These are phyloP conservation scores for Cryptococcus sp. DNA, from an alignment of 1,284 basidiomycete genomes.

Conservation along the genomic window DNA sequence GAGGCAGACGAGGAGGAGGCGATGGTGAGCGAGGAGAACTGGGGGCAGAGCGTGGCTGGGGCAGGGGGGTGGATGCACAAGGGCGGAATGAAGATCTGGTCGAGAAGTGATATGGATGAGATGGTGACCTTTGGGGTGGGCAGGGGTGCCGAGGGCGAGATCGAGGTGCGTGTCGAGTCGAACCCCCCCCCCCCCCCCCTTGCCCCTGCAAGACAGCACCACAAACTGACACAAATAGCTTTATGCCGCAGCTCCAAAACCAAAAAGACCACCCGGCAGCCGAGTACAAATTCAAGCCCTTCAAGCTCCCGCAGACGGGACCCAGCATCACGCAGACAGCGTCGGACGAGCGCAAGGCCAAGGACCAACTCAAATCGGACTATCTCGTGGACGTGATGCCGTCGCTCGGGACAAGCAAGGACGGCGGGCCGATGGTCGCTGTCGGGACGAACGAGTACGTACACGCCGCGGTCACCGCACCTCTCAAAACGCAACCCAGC, in stretches of 20 bases:
- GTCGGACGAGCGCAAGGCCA: conserved; percentile 30
- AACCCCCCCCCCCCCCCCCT: neutral
- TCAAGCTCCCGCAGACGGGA: conserved; percentile 22
- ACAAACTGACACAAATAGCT: neutral
- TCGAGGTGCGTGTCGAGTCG: conserved; percentile 39
- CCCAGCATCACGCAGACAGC: conserved; percentile 30
- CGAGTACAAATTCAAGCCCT: conserved; percentile 37
- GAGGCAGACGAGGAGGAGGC: conserved; percentile 54
- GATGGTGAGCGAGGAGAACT: conserved; percentile 48
- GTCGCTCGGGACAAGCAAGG: conserved; percentile 38
- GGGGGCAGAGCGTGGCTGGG: conserved; percentile 46
- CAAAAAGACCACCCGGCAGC: conserved; percentile 25
- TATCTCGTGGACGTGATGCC: conserved; percentile 48
- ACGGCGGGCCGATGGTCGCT: conserved; percentile 37
- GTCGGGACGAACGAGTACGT: conserved; percentile 46
- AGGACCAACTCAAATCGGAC: conserved; percentile 28
- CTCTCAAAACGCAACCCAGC: too few relatives aligned
- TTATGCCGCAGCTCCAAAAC: conserved; percentile 26
- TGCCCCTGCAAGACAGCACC: too few relatives aligned
- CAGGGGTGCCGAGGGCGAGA: conserved; percentile 32
- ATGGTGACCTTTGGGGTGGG: conserved; percentile 42
- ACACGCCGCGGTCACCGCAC: too few relatives aligned
- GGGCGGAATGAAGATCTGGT: conserved; percentile 45
- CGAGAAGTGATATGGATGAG: conserved; percentile 49
- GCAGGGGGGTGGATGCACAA: conserved; percentile 31